These are phyloP conservation scores for Penicillium pancosmium DNA, from an alignment of 495 filamentous ascomycete species.

Conservation along the genomic window DNA sequence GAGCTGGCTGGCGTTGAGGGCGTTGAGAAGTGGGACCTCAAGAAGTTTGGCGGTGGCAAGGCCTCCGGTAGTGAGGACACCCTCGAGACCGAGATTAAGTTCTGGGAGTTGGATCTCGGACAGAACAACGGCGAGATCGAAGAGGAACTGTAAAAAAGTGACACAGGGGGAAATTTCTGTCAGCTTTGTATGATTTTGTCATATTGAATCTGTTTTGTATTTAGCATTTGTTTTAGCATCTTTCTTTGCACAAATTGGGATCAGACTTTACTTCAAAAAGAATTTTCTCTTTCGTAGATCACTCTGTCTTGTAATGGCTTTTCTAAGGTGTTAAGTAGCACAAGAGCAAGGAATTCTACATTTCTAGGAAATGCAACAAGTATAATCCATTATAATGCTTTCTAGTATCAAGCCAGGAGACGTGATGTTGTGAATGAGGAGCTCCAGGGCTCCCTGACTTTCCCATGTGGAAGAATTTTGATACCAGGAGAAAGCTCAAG, in stretches of 20 bases:
- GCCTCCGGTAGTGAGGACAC: conserved; percentile 23
- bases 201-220: conserved; percentile 5
- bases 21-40: conserved; percentile 42
- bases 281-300: neutral
- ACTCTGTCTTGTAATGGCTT: neutral
- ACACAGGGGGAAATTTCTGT: neutral
- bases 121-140: conserved; percentile 22
- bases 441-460: neutral
- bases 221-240: conserved; percentile 5
- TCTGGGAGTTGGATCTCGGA: conserved; percentile 26
- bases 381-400: too few species aligned
- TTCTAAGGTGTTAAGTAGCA: neutral
- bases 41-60: conserved; percentile 39
- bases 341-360: too few species aligned
- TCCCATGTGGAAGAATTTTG: conserved; percentile 29
- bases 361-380: too few species aligned
- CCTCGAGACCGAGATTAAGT: conserved; percentile 17
- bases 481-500: conserved; percentile 28
- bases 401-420: too few species aligned
- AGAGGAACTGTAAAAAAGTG: conserved; percentile 21
- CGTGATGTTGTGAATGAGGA: too few species aligned
- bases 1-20: conserved; percentile 40
- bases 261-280: conserved; percentile 6
- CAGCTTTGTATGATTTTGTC: neutral
- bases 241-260: conserved; percentile 3